A percentile compares a stretch with the other conserved stretches of the same genome.
Conservation (phyloP, 2,329 filamentous ascomycete genomes). For the Beauveria pseudobassiana region DNA sequence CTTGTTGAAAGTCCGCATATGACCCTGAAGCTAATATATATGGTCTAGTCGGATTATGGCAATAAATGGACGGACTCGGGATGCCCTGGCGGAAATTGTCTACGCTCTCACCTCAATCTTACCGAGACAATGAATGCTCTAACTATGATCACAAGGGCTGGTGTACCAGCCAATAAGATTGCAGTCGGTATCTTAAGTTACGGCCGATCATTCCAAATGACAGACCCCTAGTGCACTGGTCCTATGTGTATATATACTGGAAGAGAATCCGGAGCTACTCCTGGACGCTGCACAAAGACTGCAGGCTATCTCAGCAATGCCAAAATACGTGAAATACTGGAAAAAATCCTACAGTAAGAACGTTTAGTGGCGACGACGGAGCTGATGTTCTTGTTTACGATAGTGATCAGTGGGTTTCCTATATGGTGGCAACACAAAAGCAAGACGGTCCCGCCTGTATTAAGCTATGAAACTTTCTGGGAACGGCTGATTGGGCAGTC, state of each 20-base stretch:
- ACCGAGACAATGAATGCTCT: too few relatives aligned
- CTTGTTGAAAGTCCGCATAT: too few relatives aligned
- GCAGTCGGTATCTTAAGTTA: constrained; percentile 3
- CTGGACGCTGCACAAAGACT: constrained; percentile 24
- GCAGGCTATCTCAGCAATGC: constrained; percentile 26
- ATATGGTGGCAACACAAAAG: constrained; percentile 16
- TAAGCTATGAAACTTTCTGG: constrained; percentile 15
- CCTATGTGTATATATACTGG: constrained; percentile 20
- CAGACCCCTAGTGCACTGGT: constrained; percentile 18
- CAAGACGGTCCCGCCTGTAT: constrained; percentile 9
- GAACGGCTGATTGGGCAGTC: constrained; percentile 18
- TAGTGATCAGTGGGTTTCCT: constrained; percentile 15
- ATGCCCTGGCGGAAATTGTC: too few relatives aligned
- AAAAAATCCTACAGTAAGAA: constrained; percentile 13
- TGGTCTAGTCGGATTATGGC: constrained; percentile 12
- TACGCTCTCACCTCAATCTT: too few relatives aligned
- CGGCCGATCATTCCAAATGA: constrained; percentile 26
- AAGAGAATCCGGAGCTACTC: constrained; percentile 18
- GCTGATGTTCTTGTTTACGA: constrained; percentile 16
- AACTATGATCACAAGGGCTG: too few relatives aligned
- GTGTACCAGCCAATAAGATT: too few relatives aligned
- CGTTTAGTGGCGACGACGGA: neutral
- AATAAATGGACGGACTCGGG: neutral
- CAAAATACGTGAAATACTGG: constrained; percentile 23
- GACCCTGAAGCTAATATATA: too few relatives aligned